Percentiles rank a stretch among this genome's conserved stretches.
Conservation (phyloP, 129 eudicot genomes). For the Pulicaria dysenterica region DNA sequence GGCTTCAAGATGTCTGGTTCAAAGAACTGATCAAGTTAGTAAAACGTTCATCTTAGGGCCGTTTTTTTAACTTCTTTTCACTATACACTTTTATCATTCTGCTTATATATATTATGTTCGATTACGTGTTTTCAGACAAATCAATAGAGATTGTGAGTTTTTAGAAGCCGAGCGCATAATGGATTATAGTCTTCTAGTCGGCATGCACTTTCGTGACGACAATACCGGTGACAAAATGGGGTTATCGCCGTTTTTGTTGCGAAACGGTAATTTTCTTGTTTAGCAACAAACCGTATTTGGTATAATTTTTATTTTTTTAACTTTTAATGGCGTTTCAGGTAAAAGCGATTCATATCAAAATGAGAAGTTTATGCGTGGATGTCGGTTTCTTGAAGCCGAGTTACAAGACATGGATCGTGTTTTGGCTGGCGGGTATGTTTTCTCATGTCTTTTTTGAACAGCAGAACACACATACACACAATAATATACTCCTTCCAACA, state of each 20-base stretch:
- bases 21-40: conserved; percentile 88
- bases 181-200: conserved; percentile 99
- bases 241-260: conserved; percentile 78
- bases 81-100: neutral
- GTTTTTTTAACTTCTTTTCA: neutral
- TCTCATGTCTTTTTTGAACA: too few relatives aligned
- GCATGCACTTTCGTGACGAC: conserved; percentile 91
- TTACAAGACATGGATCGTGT: conserved; percentile 93
- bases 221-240: conserved; percentile 90
- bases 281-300: neutral
- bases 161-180: conserved; percentile 90
- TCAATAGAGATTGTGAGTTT: conserved; percentile 87
- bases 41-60: neutral
- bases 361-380: conserved; percentile 93
- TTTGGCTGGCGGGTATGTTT: conserved; percentile 77
- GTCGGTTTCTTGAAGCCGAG: conserved; percentile 98
- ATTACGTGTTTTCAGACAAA: conserved; percentile 55
- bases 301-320: neutral
- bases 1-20: conserved; percentile 74
- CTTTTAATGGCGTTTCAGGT: conserved; percentile 45
- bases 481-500: too few relatives aligned
- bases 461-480: too few relatives aligned
- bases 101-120: conserved; percentile 21
- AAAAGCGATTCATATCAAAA: conserved; percentile 80
- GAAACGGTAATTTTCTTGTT: conserved; percentile 56